Base-by-base conservation (phyloP, 2,329 filamentous ascomycete species). In the Emericellopsis atlantica region DNA sequence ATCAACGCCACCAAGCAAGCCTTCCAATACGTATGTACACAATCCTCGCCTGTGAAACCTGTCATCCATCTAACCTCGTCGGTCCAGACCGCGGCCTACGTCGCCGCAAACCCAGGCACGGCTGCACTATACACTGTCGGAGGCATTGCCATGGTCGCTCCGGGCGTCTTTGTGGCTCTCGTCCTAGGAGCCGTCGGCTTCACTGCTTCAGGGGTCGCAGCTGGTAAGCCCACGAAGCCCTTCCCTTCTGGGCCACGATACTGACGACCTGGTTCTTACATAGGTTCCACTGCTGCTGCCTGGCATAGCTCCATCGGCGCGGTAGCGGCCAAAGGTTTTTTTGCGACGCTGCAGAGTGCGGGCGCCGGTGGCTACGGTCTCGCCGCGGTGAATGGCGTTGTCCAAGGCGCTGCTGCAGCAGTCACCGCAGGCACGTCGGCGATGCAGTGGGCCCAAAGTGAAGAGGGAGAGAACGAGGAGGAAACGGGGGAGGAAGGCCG, bases 311-410 rank as follows among this genome's bases (percentile, higher is more conserved):
- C 11, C 2, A 21, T 24, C 16, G 12, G 21, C 6, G n/a, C 35
- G 2, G 18, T 59, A 4, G 46, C 15, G 0, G 49, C 48, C 1
- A 40, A 43, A 0, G 46, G 51, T 6, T 0, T 47, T 1, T 60
- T 62, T 18, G 53, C 59, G 2, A 50, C 40, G 3, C 46, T 60
- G 0, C 53, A 59, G 46, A 60, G 56, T 34, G 59, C 56, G 0
- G 59, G 42, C 0, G 47, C 46, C 3, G 56, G 51, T 0, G 59
- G 60, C 1, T 52, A 48, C 10, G 54, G 54, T 1, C 42, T 49
- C 3, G 47, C 49, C 0, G 43, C 37, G 4, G 49, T 57, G 1
- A 29, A 51, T 1, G 45, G 45, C 2, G 46, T 39, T 0, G 40
- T 51, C 12, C 50, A 51, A 34, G 42, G 35, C 6, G 40, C 9